Percentiles rank a stretch among this genome's conserved stretches.
phyloP scores from a whole-genome alignment of 345 rosid species.

The Streptanthus diversifolius region DNA sequence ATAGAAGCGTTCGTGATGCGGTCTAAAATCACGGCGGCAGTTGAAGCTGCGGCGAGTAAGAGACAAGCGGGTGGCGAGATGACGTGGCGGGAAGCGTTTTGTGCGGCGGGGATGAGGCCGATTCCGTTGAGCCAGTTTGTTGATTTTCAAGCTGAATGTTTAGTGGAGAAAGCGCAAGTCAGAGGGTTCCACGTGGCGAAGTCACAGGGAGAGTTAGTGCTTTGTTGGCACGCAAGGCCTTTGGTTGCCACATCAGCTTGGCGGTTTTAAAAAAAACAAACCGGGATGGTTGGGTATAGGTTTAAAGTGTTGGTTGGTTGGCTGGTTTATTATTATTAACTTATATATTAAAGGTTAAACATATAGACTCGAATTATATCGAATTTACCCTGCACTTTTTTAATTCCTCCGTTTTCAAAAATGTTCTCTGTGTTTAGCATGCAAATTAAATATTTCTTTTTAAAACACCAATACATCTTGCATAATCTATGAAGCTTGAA shows the following conservation, averaged over 20 bases:
- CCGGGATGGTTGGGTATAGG: neutral
- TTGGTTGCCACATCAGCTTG: conserved; percentile 80
- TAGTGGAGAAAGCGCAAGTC: conserved; percentile 62
- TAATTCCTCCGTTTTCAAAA: neutral
- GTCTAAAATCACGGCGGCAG: conserved; percentile 56
- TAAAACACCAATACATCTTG: neutral
- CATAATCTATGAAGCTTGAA: no score
- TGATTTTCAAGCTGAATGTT: conserved; percentile 64
- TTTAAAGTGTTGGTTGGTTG: neutral
- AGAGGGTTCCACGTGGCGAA: conserved; percentile 79
- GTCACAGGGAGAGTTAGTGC: conserved; percentile 71
- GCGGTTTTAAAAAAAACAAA: conserved; percentile 38
- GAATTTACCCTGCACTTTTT: neutral
- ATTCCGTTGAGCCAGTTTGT: conserved; percentile 69
- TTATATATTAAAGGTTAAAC: neutral
- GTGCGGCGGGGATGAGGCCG: conserved; percentile 67
- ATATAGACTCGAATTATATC: neutral
- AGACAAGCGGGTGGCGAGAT: conserved; percentile 36
- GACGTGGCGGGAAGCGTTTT: conserved; percentile 67
- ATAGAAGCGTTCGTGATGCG: conserved; percentile 53
- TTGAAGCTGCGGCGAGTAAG: conserved; percentile 41
- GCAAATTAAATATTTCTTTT: neutral
- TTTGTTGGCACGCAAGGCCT: conserved; percentile 73
- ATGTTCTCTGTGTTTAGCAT: neutral
- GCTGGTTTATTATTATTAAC: neutral